Conservation (phyloP, 768 basidiomycete genomes). For the Lyophyllum atratum region DNA sequence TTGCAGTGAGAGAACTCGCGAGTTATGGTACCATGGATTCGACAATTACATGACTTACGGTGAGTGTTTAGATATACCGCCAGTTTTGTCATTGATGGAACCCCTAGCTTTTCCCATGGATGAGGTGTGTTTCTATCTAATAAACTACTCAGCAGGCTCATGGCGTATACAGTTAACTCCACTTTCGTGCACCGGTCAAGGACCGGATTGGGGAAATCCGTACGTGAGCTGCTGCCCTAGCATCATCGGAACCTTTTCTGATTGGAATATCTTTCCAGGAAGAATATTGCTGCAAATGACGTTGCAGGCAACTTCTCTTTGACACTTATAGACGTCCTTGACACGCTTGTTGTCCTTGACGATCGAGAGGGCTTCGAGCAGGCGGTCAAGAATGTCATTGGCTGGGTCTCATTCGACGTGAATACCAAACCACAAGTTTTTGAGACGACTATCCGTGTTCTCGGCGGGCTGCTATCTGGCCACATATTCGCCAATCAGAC, state of each 20-base stretch:
- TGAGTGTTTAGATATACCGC: slow-evolving; percentile 29
- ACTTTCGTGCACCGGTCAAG: slow-evolving; percentile 81
- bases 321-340: slow-evolving; percentile 81
- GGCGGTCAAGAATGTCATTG: slow-evolving; percentile 82
- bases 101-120: slow-evolving; percentile 78
- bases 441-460: slow-evolving; percentile 92
- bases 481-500: slow-evolving; percentile 77
- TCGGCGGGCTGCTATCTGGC: slow-evolving; percentile 87
- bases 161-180: slow-evolving; percentile 68
- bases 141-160: not conserved
- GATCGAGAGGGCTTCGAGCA: slow-evolving; percentile 78
- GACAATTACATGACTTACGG: slow-evolving; percentile 86
- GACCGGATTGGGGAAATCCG: slow-evolving; percentile 87
- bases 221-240: slow-evolving; percentile 38
- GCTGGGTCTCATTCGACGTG: slow-evolving; percentile 87
- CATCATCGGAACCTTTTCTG: not conserved
- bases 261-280: slow-evolving; percentile 33
- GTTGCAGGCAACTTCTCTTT: slow-evolving; percentile 93
- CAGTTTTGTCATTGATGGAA: slow-evolving; percentile 18
- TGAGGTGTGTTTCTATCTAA: slow-evolving; percentile 52
- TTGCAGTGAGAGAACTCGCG: slow-evolving; percentile 65
- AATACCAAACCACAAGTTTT: slow-evolving; percentile 98
- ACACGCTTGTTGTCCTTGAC: slow-evolving; percentile 86
- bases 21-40: slow-evolving; percentile 91
- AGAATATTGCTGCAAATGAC: slow-evolving; percentile 84